Percentiles rank a stretch among this genome's conserved stretches.
Conservation (phyloP, 2,329 filamentous ascomycete genomes). For the Aureobasidium sp. region DNA sequence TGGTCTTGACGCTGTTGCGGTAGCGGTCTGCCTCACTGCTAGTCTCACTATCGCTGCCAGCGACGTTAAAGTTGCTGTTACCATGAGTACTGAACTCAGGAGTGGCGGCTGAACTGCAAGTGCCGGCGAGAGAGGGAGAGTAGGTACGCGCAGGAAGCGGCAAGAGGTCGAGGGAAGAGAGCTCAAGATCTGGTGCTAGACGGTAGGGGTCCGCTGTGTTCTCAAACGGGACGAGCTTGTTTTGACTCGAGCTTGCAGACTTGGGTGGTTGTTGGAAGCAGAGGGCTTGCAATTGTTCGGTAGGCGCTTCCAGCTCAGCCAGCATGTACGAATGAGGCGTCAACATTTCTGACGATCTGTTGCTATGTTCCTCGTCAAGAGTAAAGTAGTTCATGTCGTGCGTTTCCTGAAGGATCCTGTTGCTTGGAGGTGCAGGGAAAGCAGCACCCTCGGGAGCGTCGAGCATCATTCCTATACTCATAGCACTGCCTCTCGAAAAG, state of each 20-base stretch:
- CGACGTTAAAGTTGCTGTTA: neutral
- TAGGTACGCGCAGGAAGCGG: slow-evolving; percentile 11
- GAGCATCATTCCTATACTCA: slow-evolving; percentile 9
- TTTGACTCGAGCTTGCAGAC: slow-evolving; percentile 7
- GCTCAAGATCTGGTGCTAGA: slow-evolving; percentile 17
- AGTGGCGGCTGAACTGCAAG: slow-evolving; percentile 13
- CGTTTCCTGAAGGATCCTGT: neutral
- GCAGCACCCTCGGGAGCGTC: slow-evolving; percentile 12
- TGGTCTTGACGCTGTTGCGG: slow-evolving; percentile 12
- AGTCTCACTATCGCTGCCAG: neutral
- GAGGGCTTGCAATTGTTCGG: neutral
- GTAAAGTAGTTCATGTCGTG: slow-evolving; percentile 1
- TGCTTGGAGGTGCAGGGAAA: slow-evolving; percentile 14
- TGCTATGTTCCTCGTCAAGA: neutral
- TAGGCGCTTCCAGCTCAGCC: slow-evolving; percentile 3
- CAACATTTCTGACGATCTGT: neutral
- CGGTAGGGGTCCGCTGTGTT: slow-evolving; percentile 18
- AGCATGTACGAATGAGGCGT: neutral
- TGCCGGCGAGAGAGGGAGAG: slow-evolving; percentile 5
- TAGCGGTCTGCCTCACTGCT: neutral
- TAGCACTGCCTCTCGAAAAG: slow-evolving; percentile 3
- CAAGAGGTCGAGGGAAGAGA: slow-evolving; percentile 17
- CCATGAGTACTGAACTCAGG: slow-evolving; percentile 8
- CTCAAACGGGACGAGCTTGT: slow-evolving; percentile 14
- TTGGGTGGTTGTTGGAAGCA: slow-evolving; percentile 12